Evolutionary conservation across 306 rosid species (phyloP), one percentile per base, ranked within the genome.

Genomic region (Prosopis cineraria): DNA sequence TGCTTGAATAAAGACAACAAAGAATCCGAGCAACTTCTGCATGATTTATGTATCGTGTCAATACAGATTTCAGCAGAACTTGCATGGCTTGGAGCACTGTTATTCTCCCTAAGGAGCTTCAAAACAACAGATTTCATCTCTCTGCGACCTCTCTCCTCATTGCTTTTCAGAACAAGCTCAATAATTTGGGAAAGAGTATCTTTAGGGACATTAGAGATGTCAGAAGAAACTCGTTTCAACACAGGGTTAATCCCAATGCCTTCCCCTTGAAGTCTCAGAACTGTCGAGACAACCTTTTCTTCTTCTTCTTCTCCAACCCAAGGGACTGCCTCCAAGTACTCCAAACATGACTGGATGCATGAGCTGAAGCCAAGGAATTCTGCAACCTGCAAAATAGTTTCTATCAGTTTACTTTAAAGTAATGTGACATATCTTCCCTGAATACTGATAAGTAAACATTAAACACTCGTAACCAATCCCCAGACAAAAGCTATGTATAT

Each of bases 241-340:
- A 91, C 88, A 3, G 98, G 93, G 72, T 85, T 86, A 76, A 91
- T 88, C 19, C 88, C 88, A 4, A 91, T 80, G 76, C 89, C 93
- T 79, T 90, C 96, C 20, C 89, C 85, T 83, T 86, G 97, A 70
- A 94, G 98, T 73, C 83, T 82, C 70, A 89, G 77, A 44, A 91
- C 89, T 9, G 96, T 89, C 1, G 94, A 88, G 73, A 94, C 83
- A 25, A 94, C 98, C 80, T 87, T 94, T 78, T 94, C 98, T 86
- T 94, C 98, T 75, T 89, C 93, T 70, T 93, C 98, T 48, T 93
- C 96, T 55, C 97, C 97, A 55, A 90, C 90, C 97, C 98, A 94
- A 17, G 98, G 98, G 73, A 89, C 98, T 63, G 98, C 98, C 80
- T 94, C 98, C 84, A 94, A 86, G 91, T 89, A 89, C 74, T 94